phyloP scores from a whole-genome alignment of 2,329 filamentous ascomycete species.

The Fusarium armeniacum region DNA sequence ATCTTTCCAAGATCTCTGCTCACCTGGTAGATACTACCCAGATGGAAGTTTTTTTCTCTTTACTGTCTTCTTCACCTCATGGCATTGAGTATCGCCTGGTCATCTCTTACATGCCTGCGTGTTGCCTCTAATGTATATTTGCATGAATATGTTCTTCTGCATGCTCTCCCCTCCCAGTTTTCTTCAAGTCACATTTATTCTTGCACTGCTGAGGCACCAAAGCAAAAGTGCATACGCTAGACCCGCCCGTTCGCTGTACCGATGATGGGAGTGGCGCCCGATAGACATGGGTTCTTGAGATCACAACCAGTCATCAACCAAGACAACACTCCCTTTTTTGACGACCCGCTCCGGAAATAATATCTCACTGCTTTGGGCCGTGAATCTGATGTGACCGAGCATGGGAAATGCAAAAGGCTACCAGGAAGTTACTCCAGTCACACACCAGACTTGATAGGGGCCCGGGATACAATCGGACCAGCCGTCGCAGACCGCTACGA shows the following conservation, averaged over 20 bases:
- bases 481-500: slow-evolving; percentile 45
- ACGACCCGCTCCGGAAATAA: slow-evolving; percentile 47
- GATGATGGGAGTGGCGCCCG: slow-evolving; percentile 51
- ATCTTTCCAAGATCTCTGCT: slow-evolving; percentile 1
- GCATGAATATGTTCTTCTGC: no score
- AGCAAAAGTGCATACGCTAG: slow-evolving; percentile 32
- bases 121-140: not conserved
- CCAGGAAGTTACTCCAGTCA: slow-evolving; percentile 27
- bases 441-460: slow-evolving; percentile 32
- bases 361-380: slow-evolving; percentile 40
- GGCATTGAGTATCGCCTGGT: not conserved
- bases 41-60: not conserved
- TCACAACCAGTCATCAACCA: slow-evolving; percentile 44
- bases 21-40: not conserved
- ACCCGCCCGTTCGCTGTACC: slow-evolving; percentile 47
- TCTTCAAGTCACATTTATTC: not conserved
- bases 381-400: slow-evolving; percentile 42
- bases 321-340: slow-evolving; percentile 35
- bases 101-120: not conserved
- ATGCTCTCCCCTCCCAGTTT: not conserved
- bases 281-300: slow-evolving; percentile 43
- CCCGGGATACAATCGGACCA: slow-evolving; percentile 29
- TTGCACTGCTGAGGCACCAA: slow-evolving; percentile 24
- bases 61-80: not conserved
- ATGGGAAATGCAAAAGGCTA: slow-evolving; percentile 49